Conservation (phyloP, 192 early-diverging fungal species). For the Umbelopsis sp. region DNA sequence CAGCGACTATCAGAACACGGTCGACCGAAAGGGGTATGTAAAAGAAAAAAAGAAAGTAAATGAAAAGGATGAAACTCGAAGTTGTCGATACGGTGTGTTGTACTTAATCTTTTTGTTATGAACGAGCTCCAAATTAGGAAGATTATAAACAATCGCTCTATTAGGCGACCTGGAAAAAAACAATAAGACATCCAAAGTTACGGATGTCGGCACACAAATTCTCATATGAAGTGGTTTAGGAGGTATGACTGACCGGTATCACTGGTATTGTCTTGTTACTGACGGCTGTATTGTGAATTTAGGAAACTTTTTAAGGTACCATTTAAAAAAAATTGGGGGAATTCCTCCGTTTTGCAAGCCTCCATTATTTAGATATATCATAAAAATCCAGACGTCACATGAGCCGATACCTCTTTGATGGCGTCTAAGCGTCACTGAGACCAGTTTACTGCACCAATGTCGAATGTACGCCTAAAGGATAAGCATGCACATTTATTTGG, state of each 20-base stretch:
- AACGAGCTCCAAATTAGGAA: slow-evolving; percentile 19
- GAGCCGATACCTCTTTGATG: background rate
- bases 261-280: background rate
- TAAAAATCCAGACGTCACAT: background rate
- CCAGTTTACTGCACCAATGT: background rate
- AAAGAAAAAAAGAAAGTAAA: background rate
- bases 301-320: slow-evolving; percentile 3
- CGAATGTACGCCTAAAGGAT: background rate
- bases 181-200: background rate
- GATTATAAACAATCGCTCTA: slow-evolving; percentile 15
- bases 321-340: background rate
- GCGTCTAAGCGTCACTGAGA: background rate
- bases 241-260: background rate
- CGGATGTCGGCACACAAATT: background rate
- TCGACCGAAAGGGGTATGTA: background rate
- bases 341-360: background rate
- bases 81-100: background rate
- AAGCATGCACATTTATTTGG: slow-evolving; percentile 17
- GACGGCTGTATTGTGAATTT: slow-evolving; percentile 22
- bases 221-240: background rate
- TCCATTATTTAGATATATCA: background rate
- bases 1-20: slow-evolving; percentile 2
- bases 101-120: slow-evolving; percentile 17
- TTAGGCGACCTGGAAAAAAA: slow-evolving; percentile 11
- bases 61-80: background rate